Conservation (phyloP, 2,329 filamentous ascomycete genomes). For the Aspergillus thermomutatus region DNA sequence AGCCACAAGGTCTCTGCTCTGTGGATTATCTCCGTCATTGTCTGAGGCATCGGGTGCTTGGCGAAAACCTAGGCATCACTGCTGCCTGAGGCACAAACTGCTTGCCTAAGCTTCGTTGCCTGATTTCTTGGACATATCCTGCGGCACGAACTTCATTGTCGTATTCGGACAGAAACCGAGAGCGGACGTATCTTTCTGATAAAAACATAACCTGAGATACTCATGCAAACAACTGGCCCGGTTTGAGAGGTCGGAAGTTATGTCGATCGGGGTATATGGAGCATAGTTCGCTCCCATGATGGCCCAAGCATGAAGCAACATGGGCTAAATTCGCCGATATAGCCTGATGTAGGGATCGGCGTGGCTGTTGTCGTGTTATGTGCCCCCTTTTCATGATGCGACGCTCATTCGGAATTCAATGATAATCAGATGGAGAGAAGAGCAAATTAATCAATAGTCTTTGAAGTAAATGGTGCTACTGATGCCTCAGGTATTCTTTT, state of each 20-base stretch:
- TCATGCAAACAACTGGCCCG: too few relatives aligned
- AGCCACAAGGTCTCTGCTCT: not conserved
- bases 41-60: not conserved
- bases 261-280: not conserved
- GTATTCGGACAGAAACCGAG: not conserved
- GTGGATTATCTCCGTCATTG: not conserved
- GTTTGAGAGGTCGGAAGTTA: too few relatives aligned
- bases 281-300: not conserved
- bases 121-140: not conserved
- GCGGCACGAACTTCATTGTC: too few relatives aligned
- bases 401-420: too few relatives aligned
- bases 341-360: not conserved
- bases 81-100: not conserved
- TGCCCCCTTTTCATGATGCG: too few relatives aligned
- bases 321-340: not conserved
- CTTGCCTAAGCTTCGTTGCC: too few relatives aligned
- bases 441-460: not conserved
- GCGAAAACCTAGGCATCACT: not conserved
- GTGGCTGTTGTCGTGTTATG: not conserved
- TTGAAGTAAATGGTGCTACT: not conserved
- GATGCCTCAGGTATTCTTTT: too few relatives aligned
- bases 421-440: not conserved
- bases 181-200: too few relatives aligned
- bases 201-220: too few relatives aligned
- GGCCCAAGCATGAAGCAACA: too few relatives aligned